Evolutionary conservation across 2,329 filamentous ascomycete genomes (phyloP), one percentile per base, ranked within the genome.

Genomic region (Trichocomaceae sp.): DNA sequence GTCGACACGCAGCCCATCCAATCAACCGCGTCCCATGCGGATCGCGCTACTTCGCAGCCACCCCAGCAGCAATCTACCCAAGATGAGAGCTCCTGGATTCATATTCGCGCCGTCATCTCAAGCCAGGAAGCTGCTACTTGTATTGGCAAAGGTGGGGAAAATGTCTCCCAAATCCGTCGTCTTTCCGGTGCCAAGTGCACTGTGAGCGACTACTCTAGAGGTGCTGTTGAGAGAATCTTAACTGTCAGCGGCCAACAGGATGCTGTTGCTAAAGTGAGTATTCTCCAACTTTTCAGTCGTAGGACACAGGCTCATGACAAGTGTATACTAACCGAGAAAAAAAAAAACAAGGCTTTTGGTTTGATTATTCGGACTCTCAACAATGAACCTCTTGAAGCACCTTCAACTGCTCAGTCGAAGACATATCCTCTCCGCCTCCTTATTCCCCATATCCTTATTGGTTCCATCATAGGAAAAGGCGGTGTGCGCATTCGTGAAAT

Each of bases 341-440:
- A n/a, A n/a, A n/a, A n/a, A n/a, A n/a, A n/a, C n/a, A n/a, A 93
- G 89, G 93, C 93, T 17, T 99, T 99, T 71, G 93, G 93, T 69
- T 80, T 99, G 62, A 99, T 99, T 69, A 96, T 99, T 65, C 90
- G 93, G 65, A 99, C 93, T 2, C 79, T 99, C 60, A 99, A 99
- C 80, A 96, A 97, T 68, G 93, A 99, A 76, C 88, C 90, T 33
- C 81, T 99, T 52, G 85, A 89, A 64, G 82, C 89, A 66, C 79
- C 93, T 39, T 99, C 93, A 12, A 96, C 87, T 57, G 85, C 90
- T 52, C 89, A 95, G 62, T 97, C 92, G 59, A 97, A 96, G 81
- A 96, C 92, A 1, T 99, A 99, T 65, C 93, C 93, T 58, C 85
- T 99, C 53, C 90, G 93, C 63, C 84, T 99, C 50, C 83, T 99